Evolutionary conservation across 495 filamentous ascomycete species (phyloP), one percentile per base, ranked within the genome.

Genomic region (Xylaria nigripes): DNA sequence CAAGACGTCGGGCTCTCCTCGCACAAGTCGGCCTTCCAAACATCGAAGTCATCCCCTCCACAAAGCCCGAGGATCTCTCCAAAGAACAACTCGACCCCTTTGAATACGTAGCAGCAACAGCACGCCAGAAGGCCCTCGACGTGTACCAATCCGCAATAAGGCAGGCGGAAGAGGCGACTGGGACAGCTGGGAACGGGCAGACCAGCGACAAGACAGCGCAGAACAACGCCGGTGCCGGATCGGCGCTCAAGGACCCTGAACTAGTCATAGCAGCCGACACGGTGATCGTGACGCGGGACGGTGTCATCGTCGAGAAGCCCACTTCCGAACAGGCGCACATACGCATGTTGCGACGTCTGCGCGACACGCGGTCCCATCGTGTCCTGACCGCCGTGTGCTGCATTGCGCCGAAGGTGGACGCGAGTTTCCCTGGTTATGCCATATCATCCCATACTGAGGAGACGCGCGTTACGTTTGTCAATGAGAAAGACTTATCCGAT

Each of bases 181-280:
- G 30, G 13, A 40, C 45, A 27, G 45, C 56, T 1, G 32, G 25
- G 63, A 71, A 70, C 49, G 80, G 80, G n/a, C 36, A 29, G 36
- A 34, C 23, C 4, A 19, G 38, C 25, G 57, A 45, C 6, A 24
- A 42, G 22, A 27, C 21, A 1, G 23, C 10, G 15, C 2, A 5
- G 36, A 3, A 16, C 1, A 29, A 40, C 16, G 48, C 25, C 24
- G 43, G 13, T 13, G 27, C 45, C 10, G 40, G n/a, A n/a, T n/a
- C n/a, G n/a, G n/a, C n/a, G 24, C 57, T 38, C n/a, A 57, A 59
- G 24, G 93, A 96, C 57, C 92, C 90, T 0, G 86, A 79, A 9
- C 74, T 98, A 0, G 87, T 98, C 34, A 78, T 98, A 23, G 88
- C 90, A 1, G 93, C 93, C 1, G 93, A 97, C 64, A 98, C 93